Conservation (phyloP, 202 grass and related monocot genomes). For the Saccharum hybrid region DNA sequence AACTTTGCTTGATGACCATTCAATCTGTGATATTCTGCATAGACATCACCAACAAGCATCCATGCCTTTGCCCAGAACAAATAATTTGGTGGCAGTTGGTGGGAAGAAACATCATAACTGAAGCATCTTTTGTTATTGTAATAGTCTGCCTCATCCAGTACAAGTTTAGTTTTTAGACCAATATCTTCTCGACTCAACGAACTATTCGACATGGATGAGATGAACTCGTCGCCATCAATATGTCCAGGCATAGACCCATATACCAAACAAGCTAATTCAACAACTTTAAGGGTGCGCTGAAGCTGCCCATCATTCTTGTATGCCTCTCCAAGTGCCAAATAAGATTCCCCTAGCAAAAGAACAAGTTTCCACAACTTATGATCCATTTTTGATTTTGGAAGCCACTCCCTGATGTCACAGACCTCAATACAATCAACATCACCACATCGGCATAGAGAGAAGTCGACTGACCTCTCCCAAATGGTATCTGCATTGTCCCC, state of each 20-base stretch:
- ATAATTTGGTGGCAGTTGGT: constrained; percentile 55
- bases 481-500: constrained; percentile 48
- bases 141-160: constrained; percentile 53
- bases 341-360: constrained; percentile 97
- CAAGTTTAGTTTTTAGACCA: constrained; percentile 55
- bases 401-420: constrained; percentile 94
- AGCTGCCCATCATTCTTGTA: constrained; percentile 89
- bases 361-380: constrained; percentile 97
- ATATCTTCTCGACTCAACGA: constrained; percentile 48
- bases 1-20: constrained; percentile 57
- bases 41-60: constrained; percentile 93
- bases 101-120: constrained; percentile 48
- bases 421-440: constrained; percentile 96
- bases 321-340: constrained; percentile 88
- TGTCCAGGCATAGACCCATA: constrained; percentile 98
- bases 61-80: constrained; percentile 93
- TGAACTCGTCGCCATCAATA: constrained; percentile 84
- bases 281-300: constrained; percentile 79
- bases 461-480: constrained; percentile 64
- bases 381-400: constrained; percentile 96
- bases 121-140: constrained; percentile 44
- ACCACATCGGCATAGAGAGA: constrained; percentile 86
- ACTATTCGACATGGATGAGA: constrained; percentile 78
- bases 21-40: constrained; percentile 83
- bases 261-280: constrained; percentile 90